Evolutionary conservation across 768 basidiomycete genomes (phyloP).

Genomic region (Clitopilus passeckerianus): DNA sequence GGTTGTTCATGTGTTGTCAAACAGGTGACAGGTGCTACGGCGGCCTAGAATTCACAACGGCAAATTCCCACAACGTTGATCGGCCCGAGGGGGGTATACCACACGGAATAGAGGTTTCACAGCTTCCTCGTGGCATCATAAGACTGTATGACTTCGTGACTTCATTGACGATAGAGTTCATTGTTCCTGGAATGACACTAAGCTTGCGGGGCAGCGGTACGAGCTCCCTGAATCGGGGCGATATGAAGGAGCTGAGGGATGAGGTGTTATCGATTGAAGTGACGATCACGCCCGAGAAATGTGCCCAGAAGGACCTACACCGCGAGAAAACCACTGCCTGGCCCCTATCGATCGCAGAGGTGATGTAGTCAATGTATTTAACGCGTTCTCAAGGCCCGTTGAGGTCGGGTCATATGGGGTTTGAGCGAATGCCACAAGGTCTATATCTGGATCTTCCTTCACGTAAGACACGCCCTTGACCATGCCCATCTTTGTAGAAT

Average conservation of each 20-base stretch:
- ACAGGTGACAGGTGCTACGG: background rate
- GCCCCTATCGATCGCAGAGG: background rate
- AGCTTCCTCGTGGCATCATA: too few species aligned
- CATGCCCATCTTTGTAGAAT: background rate
- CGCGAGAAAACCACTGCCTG: background rate
- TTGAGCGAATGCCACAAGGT: background rate
- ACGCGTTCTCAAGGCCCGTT: background rate
- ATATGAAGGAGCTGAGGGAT: background rate
- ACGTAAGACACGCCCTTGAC: background rate
- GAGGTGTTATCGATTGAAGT: background rate
- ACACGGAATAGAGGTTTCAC: too few species aligned
- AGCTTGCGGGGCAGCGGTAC: too few species aligned
- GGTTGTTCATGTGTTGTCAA: background rate
- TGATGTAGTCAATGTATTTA: background rate
- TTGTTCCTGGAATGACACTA: too few species aligned
- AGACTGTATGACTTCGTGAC: too few species aligned
- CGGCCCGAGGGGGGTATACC: too few species aligned
- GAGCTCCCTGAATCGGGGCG: too few species aligned
- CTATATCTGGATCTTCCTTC: background rate
- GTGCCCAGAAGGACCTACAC: background rate
- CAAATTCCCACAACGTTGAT: too few species aligned
- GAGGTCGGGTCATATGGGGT: background rate
- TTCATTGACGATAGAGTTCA: too few species aligned
- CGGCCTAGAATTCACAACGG: background rate
- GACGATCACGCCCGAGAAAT: background rate